Evolutionary conservation across 768 basidiomycete genomes (phyloP), one percentile per base, ranked within the genome.

Genomic region (Phaffia tasmanica): DNA sequence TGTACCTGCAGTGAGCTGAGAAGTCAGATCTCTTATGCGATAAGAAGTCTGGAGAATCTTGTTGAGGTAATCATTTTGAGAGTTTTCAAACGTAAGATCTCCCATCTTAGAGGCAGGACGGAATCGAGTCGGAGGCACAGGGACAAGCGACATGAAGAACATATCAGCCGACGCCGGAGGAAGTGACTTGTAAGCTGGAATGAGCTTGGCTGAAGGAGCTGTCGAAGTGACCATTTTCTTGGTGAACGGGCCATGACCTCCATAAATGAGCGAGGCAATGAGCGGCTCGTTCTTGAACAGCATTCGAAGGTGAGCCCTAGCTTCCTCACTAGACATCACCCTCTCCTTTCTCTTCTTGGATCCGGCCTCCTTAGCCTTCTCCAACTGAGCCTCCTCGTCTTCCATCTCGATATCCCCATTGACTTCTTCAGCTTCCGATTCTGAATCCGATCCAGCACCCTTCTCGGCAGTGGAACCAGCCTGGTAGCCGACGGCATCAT

Each of bases 121-220:
- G 81, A 98, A 99, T 47, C 94, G 88, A 8, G 90, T 94, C 19
- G 95, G 95, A 19, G 92, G 83, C 23, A 98, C 88, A 35, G 90
- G 85, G 25, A 99, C 76, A 62, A 88, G 90, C 46, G 93, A 88
- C 79, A 97, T 80, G 81, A 99, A 99, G 77, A 98, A 98, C 83
- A 98, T 91, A 75, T 98, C 95, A 54, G 92, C 87, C 2, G 72
- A 68, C n/a, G 72, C 63, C 29, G 70, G 49, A 0, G 64, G 66
- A 11, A 42, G 35, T 11, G 35, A 4, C 35, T 42, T 42, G 11
- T 42, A 42, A 42, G 35, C 35, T 11, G 35, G 35, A 42, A 42
- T 42, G 35, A 42, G 35, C 35, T 42, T 42, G 11, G 35, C 35
- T 11, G 35, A 42, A 30, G 60, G 51, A 15, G 42, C 29, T n/a